Evolutionary conservation across 2,329 filamentous ascomycete genomes (phyloP).

Genomic region (Mycosphaerella sp.): DNA sequence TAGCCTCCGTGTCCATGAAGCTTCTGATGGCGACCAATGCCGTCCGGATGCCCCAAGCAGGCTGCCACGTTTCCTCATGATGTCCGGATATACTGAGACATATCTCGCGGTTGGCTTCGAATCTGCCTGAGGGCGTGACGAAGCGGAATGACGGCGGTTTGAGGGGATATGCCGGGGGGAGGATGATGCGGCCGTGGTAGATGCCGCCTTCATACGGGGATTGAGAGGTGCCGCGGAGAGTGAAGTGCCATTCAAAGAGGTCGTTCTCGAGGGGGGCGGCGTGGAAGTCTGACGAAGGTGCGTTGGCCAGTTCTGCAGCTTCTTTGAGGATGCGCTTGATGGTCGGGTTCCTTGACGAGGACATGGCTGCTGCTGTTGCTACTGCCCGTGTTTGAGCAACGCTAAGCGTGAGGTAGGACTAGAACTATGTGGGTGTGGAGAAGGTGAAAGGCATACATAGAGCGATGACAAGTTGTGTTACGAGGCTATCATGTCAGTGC

Average conservation of each 20-base stretch:
- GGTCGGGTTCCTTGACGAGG: slow-evolving; percentile 61
- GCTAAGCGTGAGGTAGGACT: slow-evolving; percentile 54
- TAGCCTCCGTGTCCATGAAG: slow-evolving; percentile 89
- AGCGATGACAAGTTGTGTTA: neutral
- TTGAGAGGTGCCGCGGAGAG: slow-evolving; percentile 72
- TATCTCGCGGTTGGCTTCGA: slow-evolving; percentile 95
- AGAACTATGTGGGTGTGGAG: too few species aligned
- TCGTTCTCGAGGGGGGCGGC: slow-evolving; percentile 81
- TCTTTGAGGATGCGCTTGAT: slow-evolving; percentile 87
- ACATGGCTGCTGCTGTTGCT: neutral
- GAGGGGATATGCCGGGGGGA: slow-evolving; percentile 83
- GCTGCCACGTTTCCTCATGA: slow-evolving; percentile 98
- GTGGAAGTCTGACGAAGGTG: slow-evolving; percentile 78
- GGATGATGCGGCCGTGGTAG: slow-evolving; percentile 91
- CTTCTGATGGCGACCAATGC: slow-evolving; percentile 71
- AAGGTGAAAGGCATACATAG: too few species aligned
- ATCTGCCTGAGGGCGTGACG: slow-evolving; percentile 81
- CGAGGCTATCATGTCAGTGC: too few species aligned
- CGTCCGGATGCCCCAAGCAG: slow-evolving; percentile 92
- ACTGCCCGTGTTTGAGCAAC: neutral
- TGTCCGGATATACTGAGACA: slow-evolving; percentile 90
- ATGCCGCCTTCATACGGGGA: slow-evolving; percentile 75
- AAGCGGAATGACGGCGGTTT: slow-evolving; percentile 95
- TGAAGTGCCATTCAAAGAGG: slow-evolving; percentile 99
- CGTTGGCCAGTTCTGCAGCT: slow-evolving; percentile 74